A percentile compares a stretch with the other conserved stretches of the same genome.
Conservation (phyloP, 345 rosid species). For the Boechera retrofracta region DNA sequence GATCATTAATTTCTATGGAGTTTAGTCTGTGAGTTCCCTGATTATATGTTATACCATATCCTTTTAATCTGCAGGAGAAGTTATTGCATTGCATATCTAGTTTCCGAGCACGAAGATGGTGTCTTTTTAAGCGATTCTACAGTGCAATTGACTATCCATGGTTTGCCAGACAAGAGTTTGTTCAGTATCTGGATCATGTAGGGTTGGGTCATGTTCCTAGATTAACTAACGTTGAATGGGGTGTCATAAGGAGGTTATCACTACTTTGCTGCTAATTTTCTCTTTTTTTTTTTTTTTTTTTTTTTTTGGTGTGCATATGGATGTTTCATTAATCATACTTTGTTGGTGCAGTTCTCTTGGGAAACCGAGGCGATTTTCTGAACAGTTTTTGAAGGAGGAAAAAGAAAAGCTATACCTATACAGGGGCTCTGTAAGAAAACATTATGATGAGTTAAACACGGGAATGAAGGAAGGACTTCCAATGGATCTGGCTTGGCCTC, state of each 20-base stretch:
- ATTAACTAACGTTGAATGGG: slow-evolving; percentile 89
- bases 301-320: no score
- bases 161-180: slow-evolving; percentile 88
- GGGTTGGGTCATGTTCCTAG: slow-evolving; percentile 86
- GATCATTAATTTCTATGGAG: slow-evolving; percentile 46
- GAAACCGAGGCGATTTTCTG: slow-evolving; percentile 79
- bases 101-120: slow-evolving; percentile 67
- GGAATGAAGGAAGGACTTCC: slow-evolving; percentile 82
- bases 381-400: slow-evolving; percentile 80
- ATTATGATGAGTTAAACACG: slow-evolving; percentile 69
- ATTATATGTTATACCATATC: slow-evolving; percentile 30
- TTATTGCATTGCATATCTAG: slow-evolving; percentile 63
- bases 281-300: not conserved
- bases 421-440: slow-evolving; percentile 77
- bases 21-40: slow-evolving; percentile 35
- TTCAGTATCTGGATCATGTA: slow-evolving; percentile 83
- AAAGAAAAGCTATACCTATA: slow-evolving; percentile 74
- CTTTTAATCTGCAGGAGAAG: slow-evolving; percentile 57
- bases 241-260: slow-evolving; percentile 75
- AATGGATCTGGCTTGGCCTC: slow-evolving; percentile 78
- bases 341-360: slow-evolving; percentile 76
- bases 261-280: slow-evolving; percentile 31
- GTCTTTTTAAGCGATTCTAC: slow-evolving; percentile 77
- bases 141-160: slow-evolving; percentile 91
- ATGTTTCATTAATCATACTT: slow-evolving; percentile 28